Evolutionary conservation across 129 eudicot species (phyloP), one percentile per base, ranked within the genome.

Genomic region (Tagetes erecta): DNA sequence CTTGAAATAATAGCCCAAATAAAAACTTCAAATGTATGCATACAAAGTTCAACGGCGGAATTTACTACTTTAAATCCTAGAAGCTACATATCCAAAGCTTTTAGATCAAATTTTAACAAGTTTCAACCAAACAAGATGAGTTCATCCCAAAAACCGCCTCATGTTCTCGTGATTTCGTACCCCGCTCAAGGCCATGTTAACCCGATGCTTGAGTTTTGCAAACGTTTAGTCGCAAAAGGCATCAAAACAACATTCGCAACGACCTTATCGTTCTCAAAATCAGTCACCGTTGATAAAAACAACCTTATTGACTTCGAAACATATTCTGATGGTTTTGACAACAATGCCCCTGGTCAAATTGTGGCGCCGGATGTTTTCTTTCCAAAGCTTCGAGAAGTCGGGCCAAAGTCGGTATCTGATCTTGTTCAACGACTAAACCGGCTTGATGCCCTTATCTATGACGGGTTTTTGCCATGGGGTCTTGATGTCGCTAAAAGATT

Each of bases 281-380:
- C 33, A 20, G 53, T 75, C 69, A 35, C 53, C 38, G 42, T 80
- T 41, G 57, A 74, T 62, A 39, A 34, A 45, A 58, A 52, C 66
- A 51, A 63, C 37, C 44, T 35, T 2, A 67, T 83, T 79, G 33
- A 55, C 72, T 60, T 89, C 3, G 91, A 84, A 41, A 78, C 89
- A 2, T 68, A 84, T 40, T 89, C 96, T 34, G 96, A 89, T 41
- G 91, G 96, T 36, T 80, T 73, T 44, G 91, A 86, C n/a, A 75
- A 80, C 49, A 83, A 75, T 6, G 67, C 78, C 31, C 55, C 55
- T 8, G 64, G 55, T 34, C 58, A 75, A 51, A 71, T 71, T 3
- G 84, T 72, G 55, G 47, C 67, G 31, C 49, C 76, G 1, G 85
- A 77, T 3, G 78, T 58, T 40, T 74, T 57, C 47, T 56, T 81